Evolutionary conservation across 148 eudicot genomes (phyloP).

Genomic region (Amaranthus cruentus): DNA sequence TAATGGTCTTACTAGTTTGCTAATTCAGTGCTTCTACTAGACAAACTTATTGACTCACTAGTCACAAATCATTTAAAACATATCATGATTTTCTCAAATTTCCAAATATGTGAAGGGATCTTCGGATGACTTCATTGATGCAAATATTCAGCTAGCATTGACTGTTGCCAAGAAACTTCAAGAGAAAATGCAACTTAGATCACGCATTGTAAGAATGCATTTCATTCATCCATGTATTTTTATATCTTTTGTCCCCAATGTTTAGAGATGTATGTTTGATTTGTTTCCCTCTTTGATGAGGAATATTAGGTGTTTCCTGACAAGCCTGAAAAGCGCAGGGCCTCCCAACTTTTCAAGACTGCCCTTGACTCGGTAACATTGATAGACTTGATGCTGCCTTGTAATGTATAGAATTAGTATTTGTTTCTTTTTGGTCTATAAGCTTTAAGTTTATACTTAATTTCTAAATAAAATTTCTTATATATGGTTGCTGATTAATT

Average conservation of each 20-base stretch:
- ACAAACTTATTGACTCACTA: conserved; percentile 24
- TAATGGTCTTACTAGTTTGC: too few relatives aligned
- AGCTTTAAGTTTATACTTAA: too few relatives aligned
- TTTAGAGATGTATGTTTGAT: background rate
- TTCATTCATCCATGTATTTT: background rate
- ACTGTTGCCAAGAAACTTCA: conserved; percentile 79
- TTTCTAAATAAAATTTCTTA: background rate
- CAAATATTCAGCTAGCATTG: conserved; percentile 87
- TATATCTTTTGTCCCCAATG: background rate
- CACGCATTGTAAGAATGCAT: conserved; percentile 62
- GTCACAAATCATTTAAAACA: conserved; percentile 27
- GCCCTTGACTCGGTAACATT: conserved; percentile 73
- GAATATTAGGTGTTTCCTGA: conserved; percentile 77
- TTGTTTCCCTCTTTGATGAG: background rate
- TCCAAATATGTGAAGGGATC: conserved; percentile 88
- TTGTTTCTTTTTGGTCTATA: background rate
- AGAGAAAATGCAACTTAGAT: conserved; percentile 61
- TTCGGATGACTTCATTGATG: conserved; percentile 91
- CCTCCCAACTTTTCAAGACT: conserved; percentile 69
- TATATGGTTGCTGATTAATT: background rate
- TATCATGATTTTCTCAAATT: conserved; percentile 58
- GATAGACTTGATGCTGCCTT: conserved; percentile 1
- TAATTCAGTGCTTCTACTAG: conserved; percentile 5
- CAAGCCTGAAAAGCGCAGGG: conserved; percentile 97
- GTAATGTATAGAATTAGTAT: background rate